Evolutionary conservation across 352 stramenopile species (phyloP).

Genomic region (Globisporangium spinosum): DNA sequence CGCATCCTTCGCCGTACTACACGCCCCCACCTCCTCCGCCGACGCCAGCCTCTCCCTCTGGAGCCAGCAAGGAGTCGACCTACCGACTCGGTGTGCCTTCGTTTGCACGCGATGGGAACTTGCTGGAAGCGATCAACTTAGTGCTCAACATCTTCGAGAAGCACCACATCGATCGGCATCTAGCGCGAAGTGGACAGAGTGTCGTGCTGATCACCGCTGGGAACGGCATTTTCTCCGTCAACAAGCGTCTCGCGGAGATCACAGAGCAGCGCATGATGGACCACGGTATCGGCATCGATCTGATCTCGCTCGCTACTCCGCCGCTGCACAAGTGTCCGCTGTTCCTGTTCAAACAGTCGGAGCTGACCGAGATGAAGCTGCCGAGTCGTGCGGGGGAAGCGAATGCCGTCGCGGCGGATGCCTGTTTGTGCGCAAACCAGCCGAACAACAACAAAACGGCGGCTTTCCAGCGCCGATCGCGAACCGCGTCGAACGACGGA

Average conservation of each 20-base stretch:
- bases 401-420: conserved; percentile 25
- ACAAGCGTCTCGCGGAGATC: conserved; percentile 93
- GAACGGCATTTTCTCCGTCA: conserved; percentile 96
- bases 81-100: conserved; percentile 51
- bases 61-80: background rate
- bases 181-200: conserved; percentile 94
- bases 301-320: conserved; percentile 93
- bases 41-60: conserved; percentile 12
- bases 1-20: conserved; percentile 38
- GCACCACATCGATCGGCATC: conserved; percentile 97
- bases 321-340: conserved; percentile 97
- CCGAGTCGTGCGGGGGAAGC: conserved; percentile 40
- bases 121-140: conserved; percentile 98
- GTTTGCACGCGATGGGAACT: conserved; percentile 88
- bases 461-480: conserved; percentile 34
- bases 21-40: conserved; percentile 11
- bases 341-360: conserved; percentile 93
- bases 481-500: conserved; percentile 41
- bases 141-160: conserved; percentile 98
- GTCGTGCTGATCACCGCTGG: conserved; percentile 95
- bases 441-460: conserved; percentile 23
- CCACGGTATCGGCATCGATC: conserved; percentile 98
- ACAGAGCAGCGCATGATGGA: conserved; percentile 99
- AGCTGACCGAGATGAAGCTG: conserved; percentile 58
- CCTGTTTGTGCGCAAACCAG: conserved; percentile 41